Conservation (phyloP, 2,329 filamentous ascomycete species). For the Botrytis squamosa region DNA sequence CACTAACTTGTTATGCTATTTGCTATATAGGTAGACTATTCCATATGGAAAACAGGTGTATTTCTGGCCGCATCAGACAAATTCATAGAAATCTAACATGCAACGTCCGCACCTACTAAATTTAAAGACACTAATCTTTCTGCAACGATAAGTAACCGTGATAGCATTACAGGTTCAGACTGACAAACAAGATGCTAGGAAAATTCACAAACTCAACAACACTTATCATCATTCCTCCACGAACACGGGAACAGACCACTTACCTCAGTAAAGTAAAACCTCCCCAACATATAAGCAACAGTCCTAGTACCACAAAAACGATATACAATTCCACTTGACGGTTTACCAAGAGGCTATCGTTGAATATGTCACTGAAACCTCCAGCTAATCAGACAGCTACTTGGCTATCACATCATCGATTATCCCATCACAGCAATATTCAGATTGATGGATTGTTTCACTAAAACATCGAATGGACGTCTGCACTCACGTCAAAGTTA, state of each 20-base stretch:
- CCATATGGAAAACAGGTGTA: neutral
- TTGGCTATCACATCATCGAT: neutral
- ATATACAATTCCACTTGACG: neutral
- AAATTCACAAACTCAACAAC: neutral
- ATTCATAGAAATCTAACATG: neutral
- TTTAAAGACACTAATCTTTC: neutral
- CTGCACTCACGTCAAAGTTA: neutral
- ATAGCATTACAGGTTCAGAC: neutral
- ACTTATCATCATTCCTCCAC: neutral
- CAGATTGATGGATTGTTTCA: neutral
- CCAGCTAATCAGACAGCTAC: neutral
- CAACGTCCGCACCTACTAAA: neutral
- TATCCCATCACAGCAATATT: neutral
- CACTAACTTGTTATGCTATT: neutral
- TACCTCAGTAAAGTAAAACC: neutral
- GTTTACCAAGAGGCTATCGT: neutral
- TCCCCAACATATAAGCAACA: neutral
- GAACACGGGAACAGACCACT: neutral
- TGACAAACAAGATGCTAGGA: neutral
- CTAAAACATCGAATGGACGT: neutral
- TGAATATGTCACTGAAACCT: neutral
- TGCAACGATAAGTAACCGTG: neutral
- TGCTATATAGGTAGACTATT: neutral
- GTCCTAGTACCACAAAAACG: neutral
- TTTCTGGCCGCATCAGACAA: neutral